Base-by-base conservation (phyloP, 768 basidiomycete species). In the Phanerochaete carnosa region DNA sequence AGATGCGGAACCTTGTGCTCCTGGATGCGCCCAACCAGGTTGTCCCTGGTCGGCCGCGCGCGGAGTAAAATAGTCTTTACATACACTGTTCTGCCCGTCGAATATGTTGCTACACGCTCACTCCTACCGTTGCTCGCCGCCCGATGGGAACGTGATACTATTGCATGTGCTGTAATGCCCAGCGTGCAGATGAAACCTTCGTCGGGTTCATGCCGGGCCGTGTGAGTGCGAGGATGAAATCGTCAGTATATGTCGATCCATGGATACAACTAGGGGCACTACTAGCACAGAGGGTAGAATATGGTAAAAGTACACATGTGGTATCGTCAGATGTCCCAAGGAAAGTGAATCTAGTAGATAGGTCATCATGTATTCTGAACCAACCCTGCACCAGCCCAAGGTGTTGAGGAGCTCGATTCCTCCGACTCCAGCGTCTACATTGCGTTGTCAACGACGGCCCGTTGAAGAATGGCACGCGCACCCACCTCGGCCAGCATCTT, bases 401-500 rank as follows among this genome's bases (percentile, higher is more conserved):
- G 67, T 52, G 71, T 65, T 2, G 77, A 74, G 1, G 83, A 81
- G 4, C 83, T 89, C 1, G 90, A 83, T 69, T 93, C 91, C 72
- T 93, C 91, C 4, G 87, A 84, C 72, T 93, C 91, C 63, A 93
- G 79, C 2, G 90, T 91, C 92, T 93, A 64, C 26, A 63, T 56
- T 35, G 55, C 35, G 25, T 45, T 22, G 43, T 56, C 51, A 63
- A 52, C 19, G 46, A 62, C 61, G 33, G 52, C 33, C 26, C 61
- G 26, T 51, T 29, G 25, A 16, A 51, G 19, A 15, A 25, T 8
- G 54, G 25, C 52, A 29, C 23, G 12, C 25, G 50, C 25, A 68
- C 82, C 55, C 64, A 90, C 92, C 84, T 96, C 93, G 19, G 95
- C 79, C 45, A 98, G 75, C 80, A 91, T 89, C 26, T 85, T 86